These are phyloP conservation scores for Babesia caballi DNA, from an alignment of 169 alveolate genomes.

Conservation along the genomic window DNA sequence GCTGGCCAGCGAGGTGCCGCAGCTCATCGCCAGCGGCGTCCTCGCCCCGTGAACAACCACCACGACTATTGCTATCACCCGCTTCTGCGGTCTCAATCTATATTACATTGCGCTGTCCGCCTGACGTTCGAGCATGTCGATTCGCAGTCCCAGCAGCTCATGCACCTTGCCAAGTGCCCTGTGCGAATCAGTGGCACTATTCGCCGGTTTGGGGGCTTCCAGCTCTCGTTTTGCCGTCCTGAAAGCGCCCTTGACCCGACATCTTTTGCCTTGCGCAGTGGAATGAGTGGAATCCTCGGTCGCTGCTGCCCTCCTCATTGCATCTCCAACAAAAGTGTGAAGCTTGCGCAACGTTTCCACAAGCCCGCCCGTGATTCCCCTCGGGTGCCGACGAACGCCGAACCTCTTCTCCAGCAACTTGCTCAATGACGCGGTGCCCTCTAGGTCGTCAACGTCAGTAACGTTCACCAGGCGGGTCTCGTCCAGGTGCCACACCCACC, in stretches of 20 bases:
- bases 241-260: too few relatives aligned
- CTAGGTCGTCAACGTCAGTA: slow-evolving; percentile 14
- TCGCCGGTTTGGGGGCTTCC: too few relatives aligned
- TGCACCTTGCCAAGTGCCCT: background rate
- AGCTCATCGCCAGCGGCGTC: slow-evolving; percentile 51
- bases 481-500: slow-evolving; percentile 1
- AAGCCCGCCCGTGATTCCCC: background rate
- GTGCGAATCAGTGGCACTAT: too few relatives aligned
- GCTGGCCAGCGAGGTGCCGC: slow-evolving; percentile 97
- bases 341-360: background rate
- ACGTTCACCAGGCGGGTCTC: background rate
- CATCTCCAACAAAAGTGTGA: background rate
- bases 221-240: too few relatives aligned
- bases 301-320: background rate
- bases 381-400: too few relatives aligned
- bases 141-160: background rate
- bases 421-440: background rate
- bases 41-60: slow-evolving; percentile 8
- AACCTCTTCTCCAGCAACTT: background rate
- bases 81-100: background rate
- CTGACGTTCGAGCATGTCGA: background rate
- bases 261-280: too few relatives aligned
- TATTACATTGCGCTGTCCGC: background rate
- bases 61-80: background rate
- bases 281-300: background rate